phyloP scores from a whole-genome alignment of 2,329 filamentous ascomycete genomes.

The Chaetomium globosum region DNA sequence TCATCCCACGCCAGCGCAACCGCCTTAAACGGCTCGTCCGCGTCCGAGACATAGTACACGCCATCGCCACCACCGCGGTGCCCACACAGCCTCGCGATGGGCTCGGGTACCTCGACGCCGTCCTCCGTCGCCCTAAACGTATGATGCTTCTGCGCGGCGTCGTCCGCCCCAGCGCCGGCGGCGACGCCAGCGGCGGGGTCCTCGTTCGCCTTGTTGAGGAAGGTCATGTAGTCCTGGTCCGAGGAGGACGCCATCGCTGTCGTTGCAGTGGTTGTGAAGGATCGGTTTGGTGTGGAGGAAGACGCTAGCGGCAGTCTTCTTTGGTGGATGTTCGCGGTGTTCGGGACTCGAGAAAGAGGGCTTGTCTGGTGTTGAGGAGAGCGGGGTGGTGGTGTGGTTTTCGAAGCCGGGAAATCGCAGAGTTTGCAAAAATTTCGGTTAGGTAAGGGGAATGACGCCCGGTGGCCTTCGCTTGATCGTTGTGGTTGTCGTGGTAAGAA shows the following conservation, averaged over 20 bases:
- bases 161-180: slow-evolving; percentile 23
- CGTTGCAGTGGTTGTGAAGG: slow-evolving; percentile 2
- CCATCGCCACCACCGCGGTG: slow-evolving; percentile 50
- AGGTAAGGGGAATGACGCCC: neutral
- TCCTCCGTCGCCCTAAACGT: slow-evolving; percentile 56
- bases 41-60: slow-evolving; percentile 75
- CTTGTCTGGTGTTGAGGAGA: neutral
- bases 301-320: neutral
- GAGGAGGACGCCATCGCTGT: slow-evolving; percentile 60
- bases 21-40: slow-evolving; percentile 82
- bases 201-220: slow-evolving; percentile 84
- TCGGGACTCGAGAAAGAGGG: neutral
- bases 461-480: neutral
- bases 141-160: slow-evolving; percentile 30
- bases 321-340: neutral
- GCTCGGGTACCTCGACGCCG: slow-evolving; percentile 62
- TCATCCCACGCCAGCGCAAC: slow-evolving; percentile 68
- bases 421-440: neutral
- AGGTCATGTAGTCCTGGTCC: slow-evolving; percentile 81
- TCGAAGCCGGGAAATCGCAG: neutral
- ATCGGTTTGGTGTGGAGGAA: neutral
- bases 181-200: slow-evolving; percentile 66
- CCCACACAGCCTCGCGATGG: slow-evolving; percentile 53
- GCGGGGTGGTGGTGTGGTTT: neutral
- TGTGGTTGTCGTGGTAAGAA: neutral